Evolutionary conservation across 768 basidiomycete genomes (phyloP).

Genomic region (Chalciporus pseudorubinellus): DNA sequence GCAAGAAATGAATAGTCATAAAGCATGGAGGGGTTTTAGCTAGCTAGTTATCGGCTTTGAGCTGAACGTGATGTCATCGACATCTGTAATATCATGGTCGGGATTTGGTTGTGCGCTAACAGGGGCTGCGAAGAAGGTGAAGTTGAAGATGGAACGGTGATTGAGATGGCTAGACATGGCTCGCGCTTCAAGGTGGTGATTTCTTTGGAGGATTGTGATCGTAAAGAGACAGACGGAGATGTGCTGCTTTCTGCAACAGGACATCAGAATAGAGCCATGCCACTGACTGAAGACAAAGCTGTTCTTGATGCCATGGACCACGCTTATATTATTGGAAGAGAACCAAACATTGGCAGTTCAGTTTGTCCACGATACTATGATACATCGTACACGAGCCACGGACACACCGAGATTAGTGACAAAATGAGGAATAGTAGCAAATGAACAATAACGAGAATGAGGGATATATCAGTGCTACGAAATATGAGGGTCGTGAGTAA

Average conservation of each 20-base stretch:
- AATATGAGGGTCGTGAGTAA: slow-evolving; percentile 3
- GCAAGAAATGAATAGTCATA: too few relatives aligned
- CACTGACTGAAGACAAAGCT: not conserved
- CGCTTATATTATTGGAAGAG: too few relatives aligned
- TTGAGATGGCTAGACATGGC: not conserved
- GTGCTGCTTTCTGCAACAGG: slow-evolving; percentile 9
- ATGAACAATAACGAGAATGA: not conserved
- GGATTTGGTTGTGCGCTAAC: not conserved
- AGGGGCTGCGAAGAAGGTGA: not conserved
- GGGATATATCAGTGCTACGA: slow-evolving; percentile 5
- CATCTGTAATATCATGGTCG: not conserved
- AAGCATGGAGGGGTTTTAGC: too few relatives aligned
- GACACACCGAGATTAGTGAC: slow-evolving; percentile 1
- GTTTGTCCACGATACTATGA: not conserved
- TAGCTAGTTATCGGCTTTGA: not conserved
- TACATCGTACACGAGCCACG: not conserved
- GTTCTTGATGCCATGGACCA: too few relatives aligned
- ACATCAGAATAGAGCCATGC: not conserved
- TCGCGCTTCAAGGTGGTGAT: not conserved
- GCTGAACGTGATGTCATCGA: not conserved
- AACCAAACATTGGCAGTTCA: too few relatives aligned
- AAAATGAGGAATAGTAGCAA: not conserved
- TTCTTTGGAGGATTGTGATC: not conserved
- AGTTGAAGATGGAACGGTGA: not conserved
- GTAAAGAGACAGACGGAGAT: not conserved